Conservation (phyloP, 768 basidiomycete species). For the Atractiella rhizophila region DNA sequence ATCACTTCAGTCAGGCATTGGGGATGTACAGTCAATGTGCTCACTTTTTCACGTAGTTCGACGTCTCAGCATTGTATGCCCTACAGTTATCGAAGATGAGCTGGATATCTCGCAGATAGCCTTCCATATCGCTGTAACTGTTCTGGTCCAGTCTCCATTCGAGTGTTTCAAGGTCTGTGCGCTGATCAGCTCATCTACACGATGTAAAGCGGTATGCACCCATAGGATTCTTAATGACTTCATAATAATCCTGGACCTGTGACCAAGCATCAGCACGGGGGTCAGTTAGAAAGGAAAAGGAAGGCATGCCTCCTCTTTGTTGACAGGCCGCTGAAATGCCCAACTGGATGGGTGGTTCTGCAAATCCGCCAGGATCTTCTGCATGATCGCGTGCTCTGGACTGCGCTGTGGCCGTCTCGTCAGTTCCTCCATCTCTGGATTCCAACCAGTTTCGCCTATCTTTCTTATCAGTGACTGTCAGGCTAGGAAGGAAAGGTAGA, state of each 20-base stretch:
- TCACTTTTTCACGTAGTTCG: slow-evolving; percentile 10
- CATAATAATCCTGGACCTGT: slow-evolving; percentile 61
- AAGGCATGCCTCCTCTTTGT: slow-evolving; percentile 31
- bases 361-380: slow-evolving; percentile 50
- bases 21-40: neutral
- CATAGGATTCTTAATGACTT: slow-evolving; percentile 70
- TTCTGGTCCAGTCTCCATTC: slow-evolving; percentile 64
- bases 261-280: no score
- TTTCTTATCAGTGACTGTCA: slow-evolving; percentile 1
- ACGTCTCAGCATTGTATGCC: slow-evolving; percentile 35
- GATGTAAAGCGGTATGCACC: slow-evolving; percentile 2
- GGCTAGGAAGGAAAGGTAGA: slow-evolving; percentile 11
- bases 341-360: slow-evolving; percentile 55
- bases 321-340: slow-evolving; percentile 71
- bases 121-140: slow-evolving; percentile 36
- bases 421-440: slow-evolving; percentile 49
- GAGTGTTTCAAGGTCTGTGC: slow-evolving; percentile 56
- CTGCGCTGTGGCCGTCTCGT: slow-evolving; percentile 25
- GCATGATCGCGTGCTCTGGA: slow-evolving; percentile 41
- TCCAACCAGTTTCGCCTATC: slow-evolving; percentile 77
- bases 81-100: slow-evolving; percentile 79
- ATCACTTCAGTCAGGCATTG: slow-evolving; percentile 34
- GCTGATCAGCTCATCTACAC: no score
- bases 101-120: slow-evolving; percentile 52
- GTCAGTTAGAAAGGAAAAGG: neutral